Percentiles rank a stretch among this genome's conserved stretches.
Evolutionary conservation across 495 filamentous ascomycete species (phyloP).

Genomic region (Penicillium arizonense): DNA sequence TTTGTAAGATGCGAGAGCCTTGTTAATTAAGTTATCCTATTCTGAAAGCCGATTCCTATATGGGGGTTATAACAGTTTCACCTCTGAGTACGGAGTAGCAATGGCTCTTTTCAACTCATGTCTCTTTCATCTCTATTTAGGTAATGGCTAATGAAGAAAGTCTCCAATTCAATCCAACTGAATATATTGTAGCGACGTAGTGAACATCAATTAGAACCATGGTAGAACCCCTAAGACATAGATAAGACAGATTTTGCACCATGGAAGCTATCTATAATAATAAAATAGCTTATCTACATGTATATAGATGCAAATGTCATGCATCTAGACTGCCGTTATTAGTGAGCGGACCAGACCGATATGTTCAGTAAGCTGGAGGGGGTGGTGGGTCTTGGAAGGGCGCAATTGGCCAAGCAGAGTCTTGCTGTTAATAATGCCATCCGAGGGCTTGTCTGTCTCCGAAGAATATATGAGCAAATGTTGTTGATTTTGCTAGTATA

Average conservation of each 20-base stretch:
- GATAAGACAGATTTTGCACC: too few species aligned
- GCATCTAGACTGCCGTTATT: conserved; percentile 1
- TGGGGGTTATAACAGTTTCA: too few species aligned
- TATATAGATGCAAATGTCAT: not conserved
- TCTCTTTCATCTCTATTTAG: too few species aligned
- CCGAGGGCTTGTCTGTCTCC: conserved; percentile 2
- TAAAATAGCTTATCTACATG: not conserved
- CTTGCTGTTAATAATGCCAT: conserved; percentile 14
- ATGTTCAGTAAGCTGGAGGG: conserved; percentile 10
- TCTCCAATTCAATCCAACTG: too few species aligned
- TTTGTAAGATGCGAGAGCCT: too few species aligned
- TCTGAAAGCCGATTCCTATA: too few species aligned
- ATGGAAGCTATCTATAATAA: not conserved
- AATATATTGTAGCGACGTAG: not conserved
- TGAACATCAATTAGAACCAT: too few species aligned
- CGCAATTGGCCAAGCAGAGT: conserved; percentile 25
- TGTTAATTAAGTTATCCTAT: too few species aligned
- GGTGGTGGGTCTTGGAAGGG: conserved; percentile 1
- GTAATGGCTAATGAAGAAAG: too few species aligned
- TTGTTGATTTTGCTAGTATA: not conserved
- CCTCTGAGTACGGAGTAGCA: too few species aligned
- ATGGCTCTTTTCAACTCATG: too few species aligned
- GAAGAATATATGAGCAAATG: not conserved
- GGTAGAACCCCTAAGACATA: too few species aligned
- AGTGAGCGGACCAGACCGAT: not conserved